These are phyloP conservation scores for Ambrosiella beaveri DNA, from an alignment of 2,329 filamentous ascomycete genomes.

Conservation along the genomic window DNA sequence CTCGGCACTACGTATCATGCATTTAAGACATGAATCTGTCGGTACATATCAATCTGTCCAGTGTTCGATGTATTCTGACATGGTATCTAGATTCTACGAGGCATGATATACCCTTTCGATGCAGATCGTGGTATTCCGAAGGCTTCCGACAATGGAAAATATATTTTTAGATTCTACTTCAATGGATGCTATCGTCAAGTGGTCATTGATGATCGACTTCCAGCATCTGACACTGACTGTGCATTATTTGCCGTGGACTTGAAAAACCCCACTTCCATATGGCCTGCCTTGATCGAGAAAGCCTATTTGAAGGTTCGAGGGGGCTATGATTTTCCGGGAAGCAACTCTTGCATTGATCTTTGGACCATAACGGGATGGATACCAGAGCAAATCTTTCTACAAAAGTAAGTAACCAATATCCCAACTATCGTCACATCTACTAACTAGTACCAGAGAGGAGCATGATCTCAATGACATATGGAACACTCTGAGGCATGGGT, in stretches of 20 bases:
- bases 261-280: conserved; percentile 62
- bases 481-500: conserved; percentile 52
- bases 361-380: conserved; percentile 93
- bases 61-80: not conserved
- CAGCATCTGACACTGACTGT: conserved; percentile 55
- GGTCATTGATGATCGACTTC: conserved; percentile 74
- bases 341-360: conserved; percentile 88
- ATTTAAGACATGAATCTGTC: conserved; percentile 53
- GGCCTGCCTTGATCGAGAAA: conserved; percentile 88
- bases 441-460: conserved; percentile 42
- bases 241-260: conserved; percentile 78
- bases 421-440: not conserved
- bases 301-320: conserved; percentile 90
- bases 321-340: conserved; percentile 94
- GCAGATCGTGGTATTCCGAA: conserved; percentile 35
- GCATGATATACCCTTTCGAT: conserved; percentile 62
- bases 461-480: conserved; percentile 61
- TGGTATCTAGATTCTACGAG: conserved; percentile 43
- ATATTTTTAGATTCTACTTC: conserved; percentile 83
- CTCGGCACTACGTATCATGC: conserved; percentile 53
- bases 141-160: conserved; percentile 67
- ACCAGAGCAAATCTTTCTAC: conserved; percentile 83
- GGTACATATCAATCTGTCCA: conserved; percentile 14
- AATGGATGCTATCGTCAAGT: conserved; percentile 85
- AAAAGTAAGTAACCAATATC: conserved; percentile 33